Base-by-base conservation (phyloP, 2,329 filamentous ascomycete species). In the Hymenoscyphus fructigenus region DNA sequence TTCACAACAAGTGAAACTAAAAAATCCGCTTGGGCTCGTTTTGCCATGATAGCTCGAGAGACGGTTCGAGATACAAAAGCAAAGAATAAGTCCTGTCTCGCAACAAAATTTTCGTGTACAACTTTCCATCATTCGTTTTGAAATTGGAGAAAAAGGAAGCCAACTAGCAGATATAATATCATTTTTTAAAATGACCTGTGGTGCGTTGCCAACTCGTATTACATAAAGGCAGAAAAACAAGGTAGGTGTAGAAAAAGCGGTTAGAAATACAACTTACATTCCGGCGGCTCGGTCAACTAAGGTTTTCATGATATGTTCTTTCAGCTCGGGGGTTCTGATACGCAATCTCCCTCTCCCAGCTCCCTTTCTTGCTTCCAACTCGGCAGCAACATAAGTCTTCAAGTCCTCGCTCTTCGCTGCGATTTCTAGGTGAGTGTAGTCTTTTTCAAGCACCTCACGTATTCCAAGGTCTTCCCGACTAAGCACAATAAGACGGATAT, bases 401-500 rank as follows among this genome's bases (percentile, higher is more conserved):
- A 74, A 47, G 38, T 74, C 72, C 29, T 71, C 65, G 1, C 62
- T 70, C 4, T 67, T 66, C 1, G 71, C 71, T 1, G 65, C 62
- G 1, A 70, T 60, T 20, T 55, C 26, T 5, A 71, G 41, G 3
- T 63, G 36, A 3, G 28, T 20, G 15, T 28, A 62, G 5, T 28
- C 17, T 26, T 26, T 50, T n/a, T 36, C 56, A 14, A 58, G 56
- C 26, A 29, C 4, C 10, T 12, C 60, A 7, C 60, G 53, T 17
- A 73, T 73, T n/a, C 61, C 57, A 2, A 62, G 55, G 5, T 65
- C 62, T 10, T 65, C 29, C 7, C 63, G n/a, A 20, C 63, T 61
- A 3, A 61, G 26, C 14, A 56, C 36, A 1, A 59, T 12, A 9
- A 34, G 57, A 0, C 53, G 44, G 5, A 28, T 59, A 10, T 65